Percentiles rank a stretch among this genome's conserved stretches.
phyloP scores from a whole-genome alignment of 768 basidiomycete species.

The Suillus clintonianus region DNA sequence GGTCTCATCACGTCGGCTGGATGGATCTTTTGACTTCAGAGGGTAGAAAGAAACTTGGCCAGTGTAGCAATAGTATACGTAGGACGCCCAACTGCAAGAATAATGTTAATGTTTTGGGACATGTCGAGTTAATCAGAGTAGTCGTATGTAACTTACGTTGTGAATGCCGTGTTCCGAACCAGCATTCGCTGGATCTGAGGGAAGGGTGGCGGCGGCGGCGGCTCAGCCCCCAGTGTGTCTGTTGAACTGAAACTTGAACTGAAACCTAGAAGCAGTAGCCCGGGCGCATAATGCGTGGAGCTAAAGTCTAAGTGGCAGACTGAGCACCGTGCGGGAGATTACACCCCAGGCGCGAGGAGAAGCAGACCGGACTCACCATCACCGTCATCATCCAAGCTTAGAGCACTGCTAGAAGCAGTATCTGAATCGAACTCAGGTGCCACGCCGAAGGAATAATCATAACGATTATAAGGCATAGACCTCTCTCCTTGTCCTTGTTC shows the following conservation, averaged over 20 bases:
- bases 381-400: not conserved
- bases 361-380: not conserved
- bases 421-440: not conserved
- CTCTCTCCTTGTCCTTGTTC: not conserved
- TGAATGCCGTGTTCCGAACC: conserved; percentile 28
- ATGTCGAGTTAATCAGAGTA: not conserved
- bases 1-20: not conserved
- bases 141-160: conserved; percentile 21
- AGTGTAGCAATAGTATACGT: conserved; percentile 32
- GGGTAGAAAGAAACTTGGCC: conserved; percentile 27
- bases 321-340: not conserved
- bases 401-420: not conserved
- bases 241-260: no score
- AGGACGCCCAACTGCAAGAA: conserved; percentile 24
- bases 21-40: conserved; percentile 20
- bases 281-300: not conserved
- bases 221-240: no score
- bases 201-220: no score
- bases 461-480: not conserved
- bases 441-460: not conserved
- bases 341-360: not conserved
- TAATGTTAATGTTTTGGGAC: not conserved
- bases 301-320: not conserved
- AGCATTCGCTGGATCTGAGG: conserved; percentile 1
- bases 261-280: not conserved